These are phyloP conservation scores for Cordyceps militaris DNA, from an alignment of 2,329 filamentous ascomycete genomes.

Conservation along the genomic window DNA sequence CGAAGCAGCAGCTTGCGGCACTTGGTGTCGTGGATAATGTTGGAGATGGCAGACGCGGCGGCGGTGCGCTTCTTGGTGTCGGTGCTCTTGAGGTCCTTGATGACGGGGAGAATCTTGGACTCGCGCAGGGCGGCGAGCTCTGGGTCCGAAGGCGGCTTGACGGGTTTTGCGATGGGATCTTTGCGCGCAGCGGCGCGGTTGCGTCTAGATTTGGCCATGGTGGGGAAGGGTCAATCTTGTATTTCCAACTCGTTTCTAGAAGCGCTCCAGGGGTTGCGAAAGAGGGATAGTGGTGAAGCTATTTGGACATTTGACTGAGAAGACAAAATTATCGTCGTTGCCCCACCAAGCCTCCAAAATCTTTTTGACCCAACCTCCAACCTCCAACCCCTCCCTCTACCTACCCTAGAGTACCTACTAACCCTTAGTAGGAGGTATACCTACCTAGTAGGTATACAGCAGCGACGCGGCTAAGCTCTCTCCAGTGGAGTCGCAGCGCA, in stretches of 20 bases:
- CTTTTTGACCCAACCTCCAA: no score
- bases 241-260: background rate
- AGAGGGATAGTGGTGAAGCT: background rate
- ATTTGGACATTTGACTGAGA: background rate
- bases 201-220: constrained; percentile 55
- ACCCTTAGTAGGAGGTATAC: no score
- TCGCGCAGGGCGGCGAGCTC: constrained; percentile 57
- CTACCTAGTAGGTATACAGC: no score
- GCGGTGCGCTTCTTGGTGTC: constrained; percentile 52
- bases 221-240: background rate
- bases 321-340: background rate
- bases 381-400: no score
- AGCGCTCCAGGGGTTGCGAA: background rate
- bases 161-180: constrained; percentile 49
- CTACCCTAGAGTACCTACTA: no score
- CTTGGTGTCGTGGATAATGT: constrained; percentile 53
- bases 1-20: constrained; percentile 59
- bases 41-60: constrained; percentile 53
- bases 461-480: no score
- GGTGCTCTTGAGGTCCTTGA: constrained; percentile 52
- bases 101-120: constrained; percentile 54
- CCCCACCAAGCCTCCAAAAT: constrained; percentile 5
- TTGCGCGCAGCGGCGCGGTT: constrained; percentile 43
- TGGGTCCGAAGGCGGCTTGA: constrained; percentile 56
- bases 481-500: background rate